Conservation (phyloP, 345 rosid genomes). For the Camelina neglecta region DNA sequence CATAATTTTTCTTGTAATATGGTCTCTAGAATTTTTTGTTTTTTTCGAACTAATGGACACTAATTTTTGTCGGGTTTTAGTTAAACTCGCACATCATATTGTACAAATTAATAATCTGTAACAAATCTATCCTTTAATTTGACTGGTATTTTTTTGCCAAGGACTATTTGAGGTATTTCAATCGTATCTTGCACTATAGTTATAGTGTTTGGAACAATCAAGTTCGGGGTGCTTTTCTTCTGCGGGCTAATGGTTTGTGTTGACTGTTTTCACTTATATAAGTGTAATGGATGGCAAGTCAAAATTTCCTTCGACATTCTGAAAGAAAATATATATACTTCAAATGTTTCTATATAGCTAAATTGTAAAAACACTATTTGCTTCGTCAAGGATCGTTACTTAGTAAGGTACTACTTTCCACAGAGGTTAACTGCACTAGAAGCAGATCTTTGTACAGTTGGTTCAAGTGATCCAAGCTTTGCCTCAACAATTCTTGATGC, state of each 20-base stretch:
- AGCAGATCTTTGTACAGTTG: constrained; percentile 52
- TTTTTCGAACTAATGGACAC: background rate
- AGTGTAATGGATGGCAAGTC: background rate
- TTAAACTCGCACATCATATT: background rate
- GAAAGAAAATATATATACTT: too few species aligned
- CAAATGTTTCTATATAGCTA: too few species aligned
- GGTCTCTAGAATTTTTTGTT: background rate
- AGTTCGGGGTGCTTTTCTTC: background rate
- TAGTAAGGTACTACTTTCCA: constrained; percentile 1
- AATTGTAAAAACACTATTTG: background rate
- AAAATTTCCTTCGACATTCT: too few species aligned
- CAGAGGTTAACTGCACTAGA: constrained; percentile 68
- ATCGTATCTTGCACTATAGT: background rate
- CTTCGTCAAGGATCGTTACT: background rate
- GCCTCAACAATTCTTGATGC: constrained; percentile 57
- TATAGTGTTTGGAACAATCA: background rate
- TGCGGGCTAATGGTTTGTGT: background rate
- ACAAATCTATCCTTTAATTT: background rate
- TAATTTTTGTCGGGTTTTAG: background rate
- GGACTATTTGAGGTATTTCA: background rate
- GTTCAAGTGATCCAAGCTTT: constrained; percentile 53
- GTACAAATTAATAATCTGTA: background rate
- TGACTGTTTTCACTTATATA: background rate
- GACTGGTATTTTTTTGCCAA: background rate
- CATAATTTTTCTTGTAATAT: too few species aligned